Base-by-base conservation (phyloP, 306 rosid genomes). In the Dalbergia cochinchinensis region DNA sequence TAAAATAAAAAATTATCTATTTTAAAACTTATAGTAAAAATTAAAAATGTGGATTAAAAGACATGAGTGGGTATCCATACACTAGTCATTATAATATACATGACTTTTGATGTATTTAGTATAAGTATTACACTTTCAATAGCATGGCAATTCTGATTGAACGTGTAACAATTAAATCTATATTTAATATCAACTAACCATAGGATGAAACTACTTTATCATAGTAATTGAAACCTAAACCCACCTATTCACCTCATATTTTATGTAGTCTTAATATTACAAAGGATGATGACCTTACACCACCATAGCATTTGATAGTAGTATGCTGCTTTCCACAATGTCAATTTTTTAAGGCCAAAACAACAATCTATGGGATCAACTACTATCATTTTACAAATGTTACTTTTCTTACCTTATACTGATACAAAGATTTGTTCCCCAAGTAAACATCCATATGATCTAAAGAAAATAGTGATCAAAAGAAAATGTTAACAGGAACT, bases 301-400 rank as follows among this genome's bases (percentile, higher is more conserved):
- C 54, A 88, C 86, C 71, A 61, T 60, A 80, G 41, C 67, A 39
- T 82, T 69, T 69, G 74, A 58, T 11, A 59, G 67, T 41, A 26
- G 61, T 44, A 54, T 71, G 22, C 47, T 16, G n/a, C 83, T 72
- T 78, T 88, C 81, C 80, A 85, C 78, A 82, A 60, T 37, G 53
- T 20, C 42, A 74, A 55, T 33, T 34, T 54, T 50, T 76, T 8
- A 63, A 73, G 83, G 84, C 66, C 20, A 71, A 58, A 84, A 73
- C 57, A 86, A 73, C 69, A 78, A 82, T 78, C 84, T 80, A 82
- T 8, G 79, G 63, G 68, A 81, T 47, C 67, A 82, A 78, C 65
- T 87, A 84, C 84, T 74, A 83, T 72, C 67, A 82, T 78, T 75
- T 57, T 84, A 83, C 82, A 83, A 68, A 79, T 44, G 64, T 69